Conservation (phyloP, 1,284 basidiomycete species). For the Sanghuangporus weigelae region DNA sequence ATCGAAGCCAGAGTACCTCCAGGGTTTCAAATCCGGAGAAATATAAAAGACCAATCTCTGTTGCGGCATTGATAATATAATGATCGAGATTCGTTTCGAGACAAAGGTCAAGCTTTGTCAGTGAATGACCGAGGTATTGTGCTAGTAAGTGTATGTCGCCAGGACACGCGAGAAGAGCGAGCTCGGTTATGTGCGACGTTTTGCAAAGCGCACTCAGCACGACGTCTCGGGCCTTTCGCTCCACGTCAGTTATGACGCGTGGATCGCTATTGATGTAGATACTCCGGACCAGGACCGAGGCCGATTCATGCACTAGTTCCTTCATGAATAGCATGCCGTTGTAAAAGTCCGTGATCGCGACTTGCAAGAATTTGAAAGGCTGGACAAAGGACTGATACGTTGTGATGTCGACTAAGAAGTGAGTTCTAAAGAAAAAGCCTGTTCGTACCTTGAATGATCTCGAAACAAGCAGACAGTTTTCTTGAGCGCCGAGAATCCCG, state of each 20-base stretch:
- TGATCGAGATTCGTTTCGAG: background rate
- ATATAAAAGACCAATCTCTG: background rate
- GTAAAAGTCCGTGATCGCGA: background rate
- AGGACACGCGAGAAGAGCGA: background rate
- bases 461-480: background rate
- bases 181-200: background rate
- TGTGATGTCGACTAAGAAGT: background rate
- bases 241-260: background rate
- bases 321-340: background rate
- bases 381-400: background rate
- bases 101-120: background rate
- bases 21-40: background rate
- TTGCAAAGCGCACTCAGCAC: background rate
- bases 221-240: background rate
- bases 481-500: background rate
- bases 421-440: background rate
- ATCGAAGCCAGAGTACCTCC: conserved; percentile 3
- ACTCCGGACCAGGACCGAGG: background rate
- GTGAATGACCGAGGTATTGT: background rate
- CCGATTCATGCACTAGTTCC: background rate
- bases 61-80: background rate
- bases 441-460: background rate
- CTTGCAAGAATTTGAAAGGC: background rate
- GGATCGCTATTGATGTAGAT: background rate
- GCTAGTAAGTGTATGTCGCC: background rate